These are phyloP conservation scores for Chytriomyces hyalinus DNA, from an alignment of 192 early-diverging fungal species.

Conservation along the genomic window DNA sequence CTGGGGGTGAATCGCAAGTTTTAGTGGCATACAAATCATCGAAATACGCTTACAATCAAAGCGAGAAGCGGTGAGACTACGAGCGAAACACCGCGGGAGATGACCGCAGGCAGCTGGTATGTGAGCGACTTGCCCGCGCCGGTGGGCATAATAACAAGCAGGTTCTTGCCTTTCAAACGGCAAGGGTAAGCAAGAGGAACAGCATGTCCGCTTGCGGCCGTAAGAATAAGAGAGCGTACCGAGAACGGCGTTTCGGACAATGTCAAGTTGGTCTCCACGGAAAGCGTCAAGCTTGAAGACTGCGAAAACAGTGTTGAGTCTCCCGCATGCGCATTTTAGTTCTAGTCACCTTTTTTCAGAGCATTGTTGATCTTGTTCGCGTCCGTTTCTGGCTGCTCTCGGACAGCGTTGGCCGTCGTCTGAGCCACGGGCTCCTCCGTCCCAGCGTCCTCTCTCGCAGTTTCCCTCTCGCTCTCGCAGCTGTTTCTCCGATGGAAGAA, in stretches of 20 bases:
- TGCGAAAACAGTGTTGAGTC: neutral
- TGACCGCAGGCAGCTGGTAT: slow-evolving; percentile 58
- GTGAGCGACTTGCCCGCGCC: slow-evolving; percentile 57
- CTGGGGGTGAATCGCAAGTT: slow-evolving; percentile 28
- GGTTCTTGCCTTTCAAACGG: slow-evolving; percentile 38
- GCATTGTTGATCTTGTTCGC: too few relatives aligned
- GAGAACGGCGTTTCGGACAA: slow-evolving; percentile 41
- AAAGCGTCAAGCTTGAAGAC: slow-evolving; percentile 48
- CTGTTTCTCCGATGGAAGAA: too few relatives aligned
- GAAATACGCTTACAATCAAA: neutral
- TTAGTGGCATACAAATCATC: neutral
- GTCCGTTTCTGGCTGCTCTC: neutral
- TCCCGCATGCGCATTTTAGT: too few relatives aligned
- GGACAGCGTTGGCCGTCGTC: neutral
- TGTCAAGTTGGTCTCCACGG: slow-evolving; percentile 43
- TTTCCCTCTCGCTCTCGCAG: too few relatives aligned
- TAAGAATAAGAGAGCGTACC: slow-evolving; percentile 30
- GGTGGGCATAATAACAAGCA: slow-evolving; percentile 58
- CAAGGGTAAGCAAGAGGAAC: neutral
- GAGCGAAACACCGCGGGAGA: slow-evolving; percentile 47
- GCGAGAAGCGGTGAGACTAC: slow-evolving; percentile 55
- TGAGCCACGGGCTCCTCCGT: neutral
- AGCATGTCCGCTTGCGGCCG: neutral
- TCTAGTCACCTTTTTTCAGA: too few relatives aligned
- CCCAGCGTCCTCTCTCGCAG: neutral